Percentiles rank a stretch among this genome's conserved stretches.
Conservation (phyloP, 116 monocot genomes). For the Posidonia oceanica region DNA sequence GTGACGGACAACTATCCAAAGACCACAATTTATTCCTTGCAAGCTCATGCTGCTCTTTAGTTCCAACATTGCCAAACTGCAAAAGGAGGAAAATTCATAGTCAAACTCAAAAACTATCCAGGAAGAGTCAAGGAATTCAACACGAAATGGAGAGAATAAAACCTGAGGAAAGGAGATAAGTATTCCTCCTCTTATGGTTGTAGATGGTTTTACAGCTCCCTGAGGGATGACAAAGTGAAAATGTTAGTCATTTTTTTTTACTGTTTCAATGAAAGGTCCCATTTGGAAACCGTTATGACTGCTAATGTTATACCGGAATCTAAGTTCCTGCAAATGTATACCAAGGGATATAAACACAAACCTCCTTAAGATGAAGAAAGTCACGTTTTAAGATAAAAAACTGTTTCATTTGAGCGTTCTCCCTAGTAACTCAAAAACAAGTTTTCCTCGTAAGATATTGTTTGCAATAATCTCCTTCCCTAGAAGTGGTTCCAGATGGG, state of each 20-base stretch:
- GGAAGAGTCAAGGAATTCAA: too few relatives aligned
- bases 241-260: background rate
- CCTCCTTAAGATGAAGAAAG: too few relatives aligned
- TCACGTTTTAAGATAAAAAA: too few relatives aligned
- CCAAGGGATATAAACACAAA: too few relatives aligned
- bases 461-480: too few relatives aligned
- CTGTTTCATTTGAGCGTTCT: too few relatives aligned
- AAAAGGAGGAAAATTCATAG: background rate
- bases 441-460: too few relatives aligned
- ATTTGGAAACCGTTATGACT: too few relatives aligned
- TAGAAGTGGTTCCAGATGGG: too few relatives aligned
- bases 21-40: conserved; percentile 55
- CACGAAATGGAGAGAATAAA: background rate
- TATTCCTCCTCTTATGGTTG: conserved; percentile 1
- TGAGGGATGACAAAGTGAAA: background rate
- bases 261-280: background rate
- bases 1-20: conserved; percentile 30
- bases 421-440: too few relatives aligned
- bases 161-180: conserved; percentile 53
- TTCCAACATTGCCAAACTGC: conserved; percentile 44
- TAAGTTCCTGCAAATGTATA: too few relatives aligned
- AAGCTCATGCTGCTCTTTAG: conserved; percentile 51
- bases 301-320: too few relatives aligned
- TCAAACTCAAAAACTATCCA: background rate
- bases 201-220: background rate